phyloP scores from a whole-genome alignment of 345 rosid species.

The Euphorbia pulcherrima region DNA sequence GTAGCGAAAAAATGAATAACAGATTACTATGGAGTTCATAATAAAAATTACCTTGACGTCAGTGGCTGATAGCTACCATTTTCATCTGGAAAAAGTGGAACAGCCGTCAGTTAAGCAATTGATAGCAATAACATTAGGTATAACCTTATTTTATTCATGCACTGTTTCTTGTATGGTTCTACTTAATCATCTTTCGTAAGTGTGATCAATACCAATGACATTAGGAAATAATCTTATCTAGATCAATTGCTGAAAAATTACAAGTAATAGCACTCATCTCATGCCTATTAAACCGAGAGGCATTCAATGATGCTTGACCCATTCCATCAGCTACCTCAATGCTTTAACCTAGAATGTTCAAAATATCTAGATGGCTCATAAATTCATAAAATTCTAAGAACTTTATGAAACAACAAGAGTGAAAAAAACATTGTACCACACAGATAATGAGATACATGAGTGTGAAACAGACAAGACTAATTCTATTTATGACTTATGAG shows the following conservation, averaged over 20 bases:
- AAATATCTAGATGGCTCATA: neutral
- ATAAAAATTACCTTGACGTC: slow-evolving; percentile 43
- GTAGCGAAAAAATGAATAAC: neutral
- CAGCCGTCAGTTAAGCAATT: slow-evolving; percentile 12
- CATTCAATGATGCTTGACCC: neutral
- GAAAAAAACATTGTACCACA: neutral
- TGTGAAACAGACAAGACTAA: neutral
- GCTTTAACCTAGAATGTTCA: neutral
- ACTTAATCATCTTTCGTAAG: neutral
- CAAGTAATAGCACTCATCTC: neutral
- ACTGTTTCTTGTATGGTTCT: neutral
- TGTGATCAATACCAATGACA: neutral
- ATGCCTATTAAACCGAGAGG: neutral
- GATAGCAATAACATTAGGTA: neutral
- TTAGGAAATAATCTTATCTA: neutral
- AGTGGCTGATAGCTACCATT: slow-evolving; percentile 45
- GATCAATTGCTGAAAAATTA: neutral
- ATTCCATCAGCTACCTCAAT: neutral
- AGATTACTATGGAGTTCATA: neutral
- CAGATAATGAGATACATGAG: neutral
- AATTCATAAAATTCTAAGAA: neutral
- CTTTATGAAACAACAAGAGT: neutral
- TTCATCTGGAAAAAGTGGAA: slow-evolving; percentile 44
- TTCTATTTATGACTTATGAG: neutral
- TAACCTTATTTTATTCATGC: neutral